phyloP scores from a whole-genome alignment of 805 yeast genomes.

The Pichia ethanolica region DNA sequence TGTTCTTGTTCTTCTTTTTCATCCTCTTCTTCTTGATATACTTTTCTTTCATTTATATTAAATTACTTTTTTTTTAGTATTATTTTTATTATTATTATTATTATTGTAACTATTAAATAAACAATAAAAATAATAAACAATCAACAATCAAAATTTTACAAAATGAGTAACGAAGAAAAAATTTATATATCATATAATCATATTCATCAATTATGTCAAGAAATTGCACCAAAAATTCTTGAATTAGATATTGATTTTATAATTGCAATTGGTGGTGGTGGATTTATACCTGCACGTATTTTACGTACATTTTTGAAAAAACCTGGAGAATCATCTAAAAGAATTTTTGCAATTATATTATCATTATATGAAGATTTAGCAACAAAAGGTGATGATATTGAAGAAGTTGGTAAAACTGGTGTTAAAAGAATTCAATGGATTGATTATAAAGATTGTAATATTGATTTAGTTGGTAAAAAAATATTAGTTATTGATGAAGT shows the following conservation, averaged over 20 bases:
- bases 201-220: slow-evolving; percentile 51
- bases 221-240: slow-evolving; percentile 52
- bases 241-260: slow-evolving; percentile 78
- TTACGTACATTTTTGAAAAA: slow-evolving; percentile 86
- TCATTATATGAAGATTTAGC: slow-evolving; percentile 83
- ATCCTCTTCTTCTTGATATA: too few species aligned
- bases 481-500: slow-evolving; percentile 76
- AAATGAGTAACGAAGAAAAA: slow-evolving; percentile 28
- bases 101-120: too few species aligned
- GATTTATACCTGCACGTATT: slow-evolving; percentile 95
- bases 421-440: slow-evolving; percentile 82
- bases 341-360: slow-evolving; percentile 91
- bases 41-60: too few species aligned
- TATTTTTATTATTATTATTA: too few species aligned
- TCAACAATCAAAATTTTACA: too few species aligned
- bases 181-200: slow-evolving; percentile 76
- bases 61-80: too few species aligned
- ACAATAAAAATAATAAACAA: too few species aligned
- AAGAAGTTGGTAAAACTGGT: slow-evolving; percentile 47
- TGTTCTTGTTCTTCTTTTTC: too few species aligned
- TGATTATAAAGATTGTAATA: slow-evolving; percentile 59
- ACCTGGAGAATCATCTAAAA: slow-evolving; percentile 79
- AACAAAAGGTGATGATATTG: slow-evolving; percentile 49
- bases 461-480: slow-evolving; percentile 59
- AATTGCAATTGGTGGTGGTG: slow-evolving; percentile 87